Conservation (phyloP, 1,284 basidiomycete genomes). For the Xanthoconium separans region DNA sequence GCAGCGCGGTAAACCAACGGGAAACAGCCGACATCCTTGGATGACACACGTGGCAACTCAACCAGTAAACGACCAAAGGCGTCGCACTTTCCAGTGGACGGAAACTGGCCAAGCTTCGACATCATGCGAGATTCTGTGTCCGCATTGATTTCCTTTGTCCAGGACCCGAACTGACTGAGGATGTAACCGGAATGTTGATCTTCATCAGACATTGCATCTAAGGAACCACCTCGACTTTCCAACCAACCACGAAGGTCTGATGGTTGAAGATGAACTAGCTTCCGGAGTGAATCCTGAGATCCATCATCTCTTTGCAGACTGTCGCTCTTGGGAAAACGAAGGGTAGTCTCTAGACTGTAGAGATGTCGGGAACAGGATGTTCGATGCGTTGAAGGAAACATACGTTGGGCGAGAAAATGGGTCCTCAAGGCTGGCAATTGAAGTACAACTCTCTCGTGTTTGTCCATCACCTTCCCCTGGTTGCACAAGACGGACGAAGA, state of each 20-base stretch:
- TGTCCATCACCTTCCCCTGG: background rate
- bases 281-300: background rate
- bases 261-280: background rate
- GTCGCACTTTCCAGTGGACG: conserved; percentile 5
- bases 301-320: background rate
- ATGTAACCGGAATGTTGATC: background rate
- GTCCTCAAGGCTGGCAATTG: conserved; percentile 3
- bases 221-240: background rate
- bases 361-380: too few species aligned
- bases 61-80: conserved; percentile 6
- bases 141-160: background rate
- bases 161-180: background rate
- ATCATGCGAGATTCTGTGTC: background rate
- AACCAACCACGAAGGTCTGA: background rate
- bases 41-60: conserved; percentile 1
- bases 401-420: conserved; percentile 3
- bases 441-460: background rate
- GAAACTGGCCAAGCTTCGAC: background rate
- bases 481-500: conserved; percentile 7
- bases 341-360: conserved; percentile 6
- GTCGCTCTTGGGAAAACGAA: conserved; percentile 3
- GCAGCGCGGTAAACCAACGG: background rate
- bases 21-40: background rate
- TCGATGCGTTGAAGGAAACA: too few species aligned
- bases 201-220: too few species aligned